Percentiles rank a stretch among this genome's conserved stretches.
Conservation (phyloP, 2,329 filamentous ascomycete species). For the Aspergillus pseudoglaucus region DNA sequence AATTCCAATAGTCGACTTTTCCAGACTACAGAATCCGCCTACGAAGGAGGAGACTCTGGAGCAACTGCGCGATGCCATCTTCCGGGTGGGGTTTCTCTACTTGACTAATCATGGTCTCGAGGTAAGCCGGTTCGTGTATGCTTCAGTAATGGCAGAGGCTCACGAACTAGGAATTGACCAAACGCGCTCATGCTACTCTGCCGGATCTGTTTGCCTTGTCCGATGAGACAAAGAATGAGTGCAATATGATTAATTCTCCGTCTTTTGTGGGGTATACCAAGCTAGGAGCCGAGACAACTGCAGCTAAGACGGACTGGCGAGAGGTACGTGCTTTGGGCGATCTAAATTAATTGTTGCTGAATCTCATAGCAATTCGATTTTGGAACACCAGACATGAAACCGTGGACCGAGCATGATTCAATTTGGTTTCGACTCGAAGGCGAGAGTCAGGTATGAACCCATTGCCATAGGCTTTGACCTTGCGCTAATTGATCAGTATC, state of each 20-base stretch:
- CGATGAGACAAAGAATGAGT: constrained; percentile 18
- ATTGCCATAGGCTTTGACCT: background rate
- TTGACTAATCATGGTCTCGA: constrained; percentile 30
- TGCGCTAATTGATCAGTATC: constrained; percentile 16
- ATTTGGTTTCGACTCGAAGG: constrained; percentile 34
- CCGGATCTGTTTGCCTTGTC: constrained; percentile 22
- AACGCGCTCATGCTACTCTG: constrained; percentile 15
- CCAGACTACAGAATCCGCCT: constrained; percentile 15
- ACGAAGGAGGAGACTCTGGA: constrained; percentile 20
- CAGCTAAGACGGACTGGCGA: constrained; percentile 22
- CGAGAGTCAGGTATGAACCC: constrained; percentile 17
- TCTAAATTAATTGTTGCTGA: background rate
- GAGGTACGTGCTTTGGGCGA: constrained; percentile 16
- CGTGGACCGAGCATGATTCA: constrained; percentile 37
- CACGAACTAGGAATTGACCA: constrained; percentile 14
- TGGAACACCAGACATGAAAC: constrained; percentile 24
- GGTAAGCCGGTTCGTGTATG: constrained; percentile 7
- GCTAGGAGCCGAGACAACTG: constrained; percentile 30
- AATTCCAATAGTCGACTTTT: constrained; percentile 25
- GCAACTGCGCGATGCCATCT: constrained; percentile 27
- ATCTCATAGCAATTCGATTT: constrained; percentile 40
- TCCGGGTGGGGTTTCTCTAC: constrained; percentile 31
- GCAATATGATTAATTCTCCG: constrained; percentile 29
- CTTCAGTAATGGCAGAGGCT: background rate
- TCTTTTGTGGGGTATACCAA: constrained; percentile 29